Percentiles rank a stretch among this genome's conserved stretches.
Evolutionary conservation across 257 asterid genomes (phyloP).

Genomic region (Ilex aquifolium): DNA sequence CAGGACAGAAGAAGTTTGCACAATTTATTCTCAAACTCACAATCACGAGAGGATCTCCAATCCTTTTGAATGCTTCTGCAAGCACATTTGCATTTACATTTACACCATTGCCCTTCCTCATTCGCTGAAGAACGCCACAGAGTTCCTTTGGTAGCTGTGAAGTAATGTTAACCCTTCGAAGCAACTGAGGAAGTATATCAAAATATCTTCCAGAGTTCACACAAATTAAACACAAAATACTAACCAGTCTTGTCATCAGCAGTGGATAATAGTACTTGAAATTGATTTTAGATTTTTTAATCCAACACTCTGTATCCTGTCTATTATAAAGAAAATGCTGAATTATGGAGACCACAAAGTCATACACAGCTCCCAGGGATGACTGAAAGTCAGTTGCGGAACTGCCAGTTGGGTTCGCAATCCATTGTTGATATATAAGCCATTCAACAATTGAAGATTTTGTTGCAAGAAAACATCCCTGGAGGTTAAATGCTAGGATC

Average conservation of each 20-base stretch:
- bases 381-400: not conserved
- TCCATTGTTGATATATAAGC: slow-evolving; percentile 21
- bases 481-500: slow-evolving; percentile 29
- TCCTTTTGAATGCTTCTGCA: slow-evolving; percentile 36
- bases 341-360: slow-evolving; percentile 15
- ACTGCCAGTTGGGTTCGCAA: slow-evolving; percentile 7
- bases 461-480: slow-evolving; percentile 30
- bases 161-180: slow-evolving; percentile 9
- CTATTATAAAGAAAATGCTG: slow-evolving; percentile 11
- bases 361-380: not conserved
- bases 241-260: slow-evolving; percentile 37
- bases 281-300: slow-evolving; percentile 4
- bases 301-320: slow-evolving; percentile 28
- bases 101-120: not conserved
- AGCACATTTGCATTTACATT: slow-evolving; percentile 6
- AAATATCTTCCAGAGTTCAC: slow-evolving; percentile 28
- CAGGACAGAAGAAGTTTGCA: slow-evolving; percentile 12
- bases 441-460: slow-evolving; percentile 46
- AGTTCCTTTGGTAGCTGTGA: slow-evolving; percentile 31
- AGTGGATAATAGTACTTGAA: slow-evolving; percentile 20
- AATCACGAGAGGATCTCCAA: slow-evolving; percentile 49
- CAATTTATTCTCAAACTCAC: slow-evolving; percentile 15
- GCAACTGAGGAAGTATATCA: slow-evolving; percentile 5
- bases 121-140: slow-evolving; percentile 17
- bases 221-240: slow-evolving; percentile 37